Evolutionary conservation across 164 flowering plant species (phyloP).

Genomic region (Kalanchoe fedtschenkoi): DNA sequence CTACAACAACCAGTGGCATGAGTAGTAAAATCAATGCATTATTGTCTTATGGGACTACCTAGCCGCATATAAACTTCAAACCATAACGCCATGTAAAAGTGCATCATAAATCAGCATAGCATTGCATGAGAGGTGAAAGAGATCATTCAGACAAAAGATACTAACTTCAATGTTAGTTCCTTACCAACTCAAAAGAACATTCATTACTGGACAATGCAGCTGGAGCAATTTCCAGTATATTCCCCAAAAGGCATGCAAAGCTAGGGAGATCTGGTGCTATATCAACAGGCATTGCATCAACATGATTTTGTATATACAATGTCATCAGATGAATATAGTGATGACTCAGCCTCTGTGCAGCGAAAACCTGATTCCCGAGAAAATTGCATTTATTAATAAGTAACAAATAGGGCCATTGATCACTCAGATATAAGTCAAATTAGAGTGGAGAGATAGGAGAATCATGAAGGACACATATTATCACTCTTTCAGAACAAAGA

Average conservation of each 20-base stretch:
- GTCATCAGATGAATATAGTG: constrained; percentile 75
- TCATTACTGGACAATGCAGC: constrained; percentile 48
- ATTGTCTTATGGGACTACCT: not conserved
- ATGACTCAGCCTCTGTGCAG: constrained; percentile 27
- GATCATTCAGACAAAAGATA: no score
- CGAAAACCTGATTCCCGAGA: no score
- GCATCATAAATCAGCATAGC: not conserved
- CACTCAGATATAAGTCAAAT: not conserved
- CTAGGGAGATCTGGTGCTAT: constrained; percentile 55
- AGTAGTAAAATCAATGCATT: not conserved
- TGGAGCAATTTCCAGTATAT: constrained; percentile 62
- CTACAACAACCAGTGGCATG: no score
- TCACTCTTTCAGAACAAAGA: not conserved
- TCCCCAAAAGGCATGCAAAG: constrained; percentile 89
- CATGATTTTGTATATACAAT: constrained; percentile 35
- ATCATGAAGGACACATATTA: not conserved
- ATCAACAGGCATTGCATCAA: constrained; percentile 55
- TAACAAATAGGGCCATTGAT: no score
- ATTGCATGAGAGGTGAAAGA: not conserved
- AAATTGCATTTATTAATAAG: no score
- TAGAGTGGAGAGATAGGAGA: not conserved
- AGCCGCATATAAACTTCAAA: not conserved
- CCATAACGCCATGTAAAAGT: not conserved
- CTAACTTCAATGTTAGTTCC: not conserved
- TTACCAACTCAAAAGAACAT: constrained; percentile 68